Evolutionary conservation across 2,329 filamentous ascomycete genomes (phyloP).

Genomic region (Didymella exigua): DNA sequence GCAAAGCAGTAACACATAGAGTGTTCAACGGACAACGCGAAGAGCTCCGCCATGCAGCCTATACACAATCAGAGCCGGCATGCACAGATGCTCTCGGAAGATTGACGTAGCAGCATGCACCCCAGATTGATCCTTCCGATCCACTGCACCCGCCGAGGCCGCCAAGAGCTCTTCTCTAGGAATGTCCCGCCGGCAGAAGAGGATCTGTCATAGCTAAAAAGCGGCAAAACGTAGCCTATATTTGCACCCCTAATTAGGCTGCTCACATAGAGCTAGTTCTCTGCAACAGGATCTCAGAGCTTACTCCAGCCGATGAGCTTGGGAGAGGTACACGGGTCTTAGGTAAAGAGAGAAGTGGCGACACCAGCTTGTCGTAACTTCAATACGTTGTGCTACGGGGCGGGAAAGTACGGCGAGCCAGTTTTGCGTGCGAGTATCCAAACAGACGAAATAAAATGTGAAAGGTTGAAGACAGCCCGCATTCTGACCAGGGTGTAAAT

Average conservation of each 20-base stretch:
- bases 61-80: neutral
- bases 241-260: no score
- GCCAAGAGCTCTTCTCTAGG: slow-evolving; percentile 28
- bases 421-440: neutral
- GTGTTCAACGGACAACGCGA: rapidly evolving
- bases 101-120: slow-evolving; percentile 13
- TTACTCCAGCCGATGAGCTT: slow-evolving; percentile 18
- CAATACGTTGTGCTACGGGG: neutral
- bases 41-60: neutral
- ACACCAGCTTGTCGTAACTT: neutral
- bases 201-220: no score
- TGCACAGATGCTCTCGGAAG: neutral
- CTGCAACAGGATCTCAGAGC: slow-evolving; percentile 22
- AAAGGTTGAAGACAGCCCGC: no score
- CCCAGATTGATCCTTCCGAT: slow-evolving; percentile 17
- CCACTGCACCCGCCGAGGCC: slow-evolving; percentile 19
- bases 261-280: no score
- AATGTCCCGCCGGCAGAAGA: slow-evolving; percentile 37
- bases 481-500: no score
- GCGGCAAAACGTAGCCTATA: no score
- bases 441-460: no score
- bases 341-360: neutral
- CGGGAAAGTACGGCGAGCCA: neutral
- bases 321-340: neutral
- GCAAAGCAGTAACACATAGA: neutral